Conservation (phyloP, 768 basidiomycete species). For the Agrocybe praecox region DNA sequence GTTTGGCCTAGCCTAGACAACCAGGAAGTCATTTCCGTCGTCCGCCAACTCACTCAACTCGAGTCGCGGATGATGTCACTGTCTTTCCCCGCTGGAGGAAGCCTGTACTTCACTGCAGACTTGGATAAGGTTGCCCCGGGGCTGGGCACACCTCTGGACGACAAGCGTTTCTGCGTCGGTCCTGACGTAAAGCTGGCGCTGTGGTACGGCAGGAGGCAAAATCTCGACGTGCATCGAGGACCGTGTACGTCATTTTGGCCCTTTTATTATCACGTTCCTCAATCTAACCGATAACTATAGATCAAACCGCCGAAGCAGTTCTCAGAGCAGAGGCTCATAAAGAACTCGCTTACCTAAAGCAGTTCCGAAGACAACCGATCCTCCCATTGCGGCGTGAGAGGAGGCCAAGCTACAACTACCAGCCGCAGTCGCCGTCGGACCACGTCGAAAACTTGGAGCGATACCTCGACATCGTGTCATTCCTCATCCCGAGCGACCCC, state of each 20-base stretch:
- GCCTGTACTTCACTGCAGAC: constrained; percentile 50
- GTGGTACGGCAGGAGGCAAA: constrained; percentile 52
- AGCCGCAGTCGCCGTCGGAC: constrained; percentile 40
- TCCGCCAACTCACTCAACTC: constrained; percentile 46
- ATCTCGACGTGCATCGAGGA: constrained; percentile 52
- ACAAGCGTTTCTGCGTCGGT: constrained; percentile 46
- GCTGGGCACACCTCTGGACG: constrained; percentile 36
- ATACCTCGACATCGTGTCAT: constrained; percentile 48
- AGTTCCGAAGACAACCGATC: constrained; percentile 46
- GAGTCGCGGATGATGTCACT: constrained; percentile 52
- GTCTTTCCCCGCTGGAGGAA: constrained; percentile 52
- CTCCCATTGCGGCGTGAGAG: constrained; percentile 43
- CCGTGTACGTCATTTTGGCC: constrained; percentile 47
- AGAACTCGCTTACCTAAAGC: constrained; percentile 48
- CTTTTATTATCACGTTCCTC: constrained; percentile 22
- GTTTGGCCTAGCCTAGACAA: constrained; percentile 40
- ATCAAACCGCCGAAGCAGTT: constrained; percentile 43
- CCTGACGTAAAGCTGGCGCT: constrained; percentile 43
- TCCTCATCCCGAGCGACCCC: constrained; percentile 43
- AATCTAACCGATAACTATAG: constrained; percentile 39
- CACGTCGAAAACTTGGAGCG: constrained; percentile 51
- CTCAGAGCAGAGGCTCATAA: constrained; percentile 45
- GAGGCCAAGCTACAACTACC: constrained; percentile 45
- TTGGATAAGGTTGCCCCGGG: constrained; percentile 36
- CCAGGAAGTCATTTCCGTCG: constrained; percentile 39